These are phyloP conservation scores for Ashbya aceris DNA, from an alignment of 1,139 yeast genomes.

Conservation along the genomic window DNA sequence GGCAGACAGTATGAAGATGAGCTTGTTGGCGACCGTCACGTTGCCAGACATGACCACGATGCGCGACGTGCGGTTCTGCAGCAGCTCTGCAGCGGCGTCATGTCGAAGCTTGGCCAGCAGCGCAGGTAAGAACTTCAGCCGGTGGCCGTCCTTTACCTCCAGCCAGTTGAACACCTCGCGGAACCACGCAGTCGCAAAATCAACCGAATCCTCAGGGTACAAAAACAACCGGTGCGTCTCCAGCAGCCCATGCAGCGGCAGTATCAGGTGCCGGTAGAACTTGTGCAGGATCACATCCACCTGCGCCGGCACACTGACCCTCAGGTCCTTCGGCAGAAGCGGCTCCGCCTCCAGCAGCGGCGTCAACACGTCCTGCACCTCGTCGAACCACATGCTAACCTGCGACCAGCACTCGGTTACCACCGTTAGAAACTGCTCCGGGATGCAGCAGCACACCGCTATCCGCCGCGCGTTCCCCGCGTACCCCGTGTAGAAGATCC, in stretches of 20 bases:
- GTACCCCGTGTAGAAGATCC: conserved; percentile 16
- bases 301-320: conserved; percentile 12
- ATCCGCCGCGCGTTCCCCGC: conserved; percentile 9
- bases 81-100: conserved; percentile 32
- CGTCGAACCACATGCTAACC: conserved; percentile 22
- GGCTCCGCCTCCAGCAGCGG: conserved; percentile 8
- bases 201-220: conserved; percentile 24
- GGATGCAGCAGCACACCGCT: conserved; percentile 26
- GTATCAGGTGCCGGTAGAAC: conserved; percentile 25
- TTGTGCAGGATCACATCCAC: conserved; percentile 19
- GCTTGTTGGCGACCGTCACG: conserved; percentile 51
- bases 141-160: conserved; percentile 49
- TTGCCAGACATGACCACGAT: conserved; percentile 52
- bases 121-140: conserved; percentile 34
- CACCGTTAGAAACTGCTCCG: conserved; percentile 19
- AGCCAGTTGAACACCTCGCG: conserved; percentile 51
- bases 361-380: conserved; percentile 17
- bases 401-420: conserved; percentile 25
- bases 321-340: conserved; percentile 14
- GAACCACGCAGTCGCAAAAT: conserved; percentile 41
- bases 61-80: conserved; percentile 34
- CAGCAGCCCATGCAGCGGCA: conserved; percentile 23
- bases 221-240: conserved; percentile 31
- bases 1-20: conserved; percentile 47
- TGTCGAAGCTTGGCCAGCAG: conserved; percentile 38